Base-by-base conservation (phyloP, 306 rosid species). In the Biancaea sappan region DNA sequence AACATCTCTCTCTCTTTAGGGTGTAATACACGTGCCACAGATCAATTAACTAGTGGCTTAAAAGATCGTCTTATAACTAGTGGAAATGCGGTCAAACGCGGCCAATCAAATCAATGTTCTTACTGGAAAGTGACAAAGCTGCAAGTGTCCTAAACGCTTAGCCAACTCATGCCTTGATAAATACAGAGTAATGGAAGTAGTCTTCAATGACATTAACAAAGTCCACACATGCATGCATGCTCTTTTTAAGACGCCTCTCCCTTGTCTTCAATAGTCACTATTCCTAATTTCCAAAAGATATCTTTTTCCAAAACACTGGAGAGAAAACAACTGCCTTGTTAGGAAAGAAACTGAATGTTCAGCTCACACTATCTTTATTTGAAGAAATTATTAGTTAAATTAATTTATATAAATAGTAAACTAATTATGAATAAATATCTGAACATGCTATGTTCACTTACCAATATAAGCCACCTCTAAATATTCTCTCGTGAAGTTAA, bases 41-140 rank as follows among this genome's bases (percentile, higher is more conserved):
- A 8, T 2, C 24, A 18, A 29, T 73, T 46, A 54, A 18, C n/a
- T 16, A 71, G 71, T 79, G 75, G 83, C 43, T 40, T 40, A 29
- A 26, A 46, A 72, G 62, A 26, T 53, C 19, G 69, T 66, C 63
- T 72, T 58, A 56, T 24, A 37, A 35, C 26, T 47, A 44, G 61
- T n/a, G 25, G 35, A 19, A 80, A 74, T 81, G 59, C 16, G 82
- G 87, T 26, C 79, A 64, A 77, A 57, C 14, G 44, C 22, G 68
- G 71, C 91, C 91, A 80, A 88, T 81, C 24, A 64, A 22, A 70
- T 65, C n/a, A 58, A 47, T 32, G 79, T 3, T 56, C 58, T 43
- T 67, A 63, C 9, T 22, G 16, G 52, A 69, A 78, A 38, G 50
- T 63, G 78, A 75, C 3, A 31, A 40, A 69, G 12, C 24, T 72